Evolutionary conservation across 306 rosid genomes (phyloP).

Genomic region (Cyclanthera cordifolia): DNA sequence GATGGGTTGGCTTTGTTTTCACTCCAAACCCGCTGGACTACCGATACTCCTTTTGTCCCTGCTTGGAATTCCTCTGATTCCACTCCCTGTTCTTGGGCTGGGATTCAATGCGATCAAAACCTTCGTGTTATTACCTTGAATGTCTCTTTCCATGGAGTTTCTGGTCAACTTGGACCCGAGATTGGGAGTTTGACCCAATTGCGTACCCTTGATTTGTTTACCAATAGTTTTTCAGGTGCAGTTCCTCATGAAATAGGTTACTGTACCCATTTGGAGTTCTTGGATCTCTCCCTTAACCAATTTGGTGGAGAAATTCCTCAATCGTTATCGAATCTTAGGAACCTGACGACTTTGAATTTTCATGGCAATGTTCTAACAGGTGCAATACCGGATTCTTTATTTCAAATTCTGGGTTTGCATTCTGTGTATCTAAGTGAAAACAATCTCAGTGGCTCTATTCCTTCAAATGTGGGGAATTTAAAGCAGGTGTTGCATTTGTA

Average conservation of each 20-base stretch:
- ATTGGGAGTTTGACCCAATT: constrained; percentile 32
- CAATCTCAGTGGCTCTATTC: constrained; percentile 40
- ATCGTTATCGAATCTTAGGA: constrained; percentile 22
- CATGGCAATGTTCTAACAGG: constrained; percentile 28
- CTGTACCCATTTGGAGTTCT: constrained; percentile 20
- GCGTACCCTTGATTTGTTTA: no score
- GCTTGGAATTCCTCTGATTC: constrained; percentile 51
- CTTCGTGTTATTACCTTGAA: constrained; percentile 37
- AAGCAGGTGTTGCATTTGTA: constrained; percentile 25
- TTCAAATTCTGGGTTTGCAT: constrained; percentile 18
- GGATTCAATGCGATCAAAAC: constrained; percentile 40
- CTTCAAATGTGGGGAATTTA: constrained; percentile 39
- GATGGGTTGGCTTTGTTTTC: constrained; percentile 52
- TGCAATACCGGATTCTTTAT: not conserved
- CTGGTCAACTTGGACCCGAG: constrained; percentile 48
- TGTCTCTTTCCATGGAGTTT: constrained; percentile 31
- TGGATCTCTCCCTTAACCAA: constrained; percentile 34
- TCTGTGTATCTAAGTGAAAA: constrained; percentile 28
- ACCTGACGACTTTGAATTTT: constrained; percentile 22
- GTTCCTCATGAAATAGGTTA: no score
- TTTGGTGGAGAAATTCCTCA: constrained; percentile 42
- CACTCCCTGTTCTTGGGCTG: constrained; percentile 70
- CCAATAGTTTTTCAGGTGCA: no score
- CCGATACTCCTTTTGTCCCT: constrained; percentile 29
- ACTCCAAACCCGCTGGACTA: constrained; percentile 39